A percentile compares a stretch with the other conserved stretches of the same genome.
phyloP scores from a whole-genome alignment of 2,329 filamentous ascomycete genomes.

The Septoria petroselini region DNA sequence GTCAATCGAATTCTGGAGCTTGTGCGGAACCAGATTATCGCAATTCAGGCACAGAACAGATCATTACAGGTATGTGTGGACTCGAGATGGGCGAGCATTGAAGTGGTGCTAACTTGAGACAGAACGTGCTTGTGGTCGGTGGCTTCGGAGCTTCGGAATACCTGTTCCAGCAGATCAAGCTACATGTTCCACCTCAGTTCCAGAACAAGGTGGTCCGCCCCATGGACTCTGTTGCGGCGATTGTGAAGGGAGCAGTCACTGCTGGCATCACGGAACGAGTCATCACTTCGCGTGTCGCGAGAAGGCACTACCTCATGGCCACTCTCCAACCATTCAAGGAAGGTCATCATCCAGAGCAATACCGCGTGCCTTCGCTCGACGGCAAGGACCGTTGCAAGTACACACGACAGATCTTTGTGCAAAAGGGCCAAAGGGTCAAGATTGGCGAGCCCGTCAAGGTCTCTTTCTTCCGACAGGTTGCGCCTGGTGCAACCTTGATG shows the following conservation, averaged over 20 bases:
- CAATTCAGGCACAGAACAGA: slow-evolving; percentile 95
- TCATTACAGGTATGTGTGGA: slow-evolving; percentile 64
- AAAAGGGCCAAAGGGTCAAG: slow-evolving; percentile 98
- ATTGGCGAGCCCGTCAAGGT: slow-evolving; percentile 99
- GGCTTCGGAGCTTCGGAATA: slow-evolving; percentile 98
- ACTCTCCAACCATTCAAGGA: slow-evolving; percentile 98
- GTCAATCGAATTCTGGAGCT: slow-evolving; percentile 95
- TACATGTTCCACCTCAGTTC: slow-evolving; percentile 96
- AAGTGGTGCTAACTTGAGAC: slow-evolving; percentile 31
- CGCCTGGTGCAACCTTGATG: slow-evolving; percentile 95
- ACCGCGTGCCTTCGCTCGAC: slow-evolving; percentile 92
- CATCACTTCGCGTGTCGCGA: slow-evolving; percentile 92
- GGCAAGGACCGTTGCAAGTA: slow-evolving; percentile 99
- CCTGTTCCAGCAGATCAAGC: slow-evolving; percentile 98
- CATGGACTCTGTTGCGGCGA: slow-evolving; percentile 98
- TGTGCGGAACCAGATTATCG: slow-evolving; percentile 96
- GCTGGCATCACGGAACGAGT: slow-evolving; percentile 97
- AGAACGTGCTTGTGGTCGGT: slow-evolving; percentile 94
- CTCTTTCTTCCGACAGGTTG: slow-evolving; percentile 96
- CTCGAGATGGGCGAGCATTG: too few species aligned
- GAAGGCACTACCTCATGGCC: slow-evolving; percentile 98
- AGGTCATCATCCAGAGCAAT: slow-evolving; percentile 95
- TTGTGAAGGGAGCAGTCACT: slow-evolving; percentile 96
- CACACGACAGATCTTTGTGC: slow-evolving; percentile 95
- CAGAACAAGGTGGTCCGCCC: slow-evolving; percentile 96